Base-by-base conservation (phyloP, 371 early-diverging fungal species). In the Mortierella sp. region DNA sequence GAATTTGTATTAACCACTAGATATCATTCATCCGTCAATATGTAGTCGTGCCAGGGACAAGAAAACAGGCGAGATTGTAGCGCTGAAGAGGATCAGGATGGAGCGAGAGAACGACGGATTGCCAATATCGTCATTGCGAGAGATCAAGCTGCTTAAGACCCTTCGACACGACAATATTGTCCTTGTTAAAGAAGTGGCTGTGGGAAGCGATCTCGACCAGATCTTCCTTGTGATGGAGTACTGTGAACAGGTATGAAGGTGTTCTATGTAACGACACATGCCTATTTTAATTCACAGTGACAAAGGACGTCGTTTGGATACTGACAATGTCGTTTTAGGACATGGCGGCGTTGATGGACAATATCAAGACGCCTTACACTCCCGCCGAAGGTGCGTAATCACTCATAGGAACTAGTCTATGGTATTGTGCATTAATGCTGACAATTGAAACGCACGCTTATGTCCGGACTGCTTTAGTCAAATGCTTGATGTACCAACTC, bases 81-180 rank as follows among this genome's bases (percentile, higher is more conserved):
- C 99, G 0, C 72, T 99, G 27, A 98, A 98, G 80, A 86, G 89
- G 65, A 89, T 97, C 44, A 86, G 95, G 28, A 89, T 95, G 82
- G 94, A 95, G 43, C 82, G 89, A n/a, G 89, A 87, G 58, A 92
- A 91, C 47, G 92, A 88, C 51, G 95, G 95, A 15, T 76, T 95
- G 72, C 94, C 95, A 11, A 69, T 93, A 31, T 89, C 92, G 19
- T 92, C 95, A 17, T 76, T 98, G 50, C 81, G 99, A 43, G 99
- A 99, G 78, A 97, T 99, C 64, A 88, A 93, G 50, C 86, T 99
- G 21, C 80, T 99, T 50, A 94, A 92, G 72, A 81, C 84, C 32
- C 84, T 98, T 61, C 72, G 82, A 19, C 97, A 98, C 79, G 86
- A 72, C 39, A 97, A 98, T 75, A 90, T 99, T 50, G 93, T 99